phyloP scores from a whole-genome alignment of 257 asterid species.

The Nicotiana paniculata region DNA sequence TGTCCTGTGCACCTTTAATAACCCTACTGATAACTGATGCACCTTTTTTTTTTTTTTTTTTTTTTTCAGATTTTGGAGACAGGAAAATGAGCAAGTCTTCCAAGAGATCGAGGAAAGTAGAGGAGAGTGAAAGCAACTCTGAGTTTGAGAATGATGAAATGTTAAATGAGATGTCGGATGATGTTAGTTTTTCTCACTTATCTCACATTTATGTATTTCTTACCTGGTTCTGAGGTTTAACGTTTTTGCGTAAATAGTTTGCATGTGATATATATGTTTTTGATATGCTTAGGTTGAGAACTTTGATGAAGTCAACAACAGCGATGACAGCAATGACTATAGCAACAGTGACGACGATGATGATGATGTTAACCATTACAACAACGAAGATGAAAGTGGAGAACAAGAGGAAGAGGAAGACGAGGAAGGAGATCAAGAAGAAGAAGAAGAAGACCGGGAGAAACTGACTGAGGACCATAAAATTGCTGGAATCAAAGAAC shows the following conservation, averaged over 20 bases:
- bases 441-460: constrained; percentile 7
- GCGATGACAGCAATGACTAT: constrained; percentile 6
- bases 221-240: not conserved
- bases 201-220: not conserved
- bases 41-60: not conserved
- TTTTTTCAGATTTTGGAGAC: constrained; percentile 3
- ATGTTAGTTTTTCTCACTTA: constrained; percentile 27
- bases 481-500: constrained; percentile 60
- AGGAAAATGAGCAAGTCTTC: constrained; percentile 25
- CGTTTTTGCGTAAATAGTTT: not conserved
- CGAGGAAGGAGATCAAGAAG: constrained; percentile 13
- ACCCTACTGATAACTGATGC: not conserved
- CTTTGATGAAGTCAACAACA: constrained; percentile 6
- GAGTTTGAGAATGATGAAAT: constrained; percentile 32
- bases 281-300: constrained; percentile 8
- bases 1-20: not conserved
- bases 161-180: constrained; percentile 18
- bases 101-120: constrained; percentile 23
- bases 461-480: constrained; percentile 26
- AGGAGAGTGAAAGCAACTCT: constrained; percentile 39
- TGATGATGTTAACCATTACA: constrained; percentile 11
- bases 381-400: constrained; percentile 11
- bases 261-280: not conserved
- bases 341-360: constrained; percentile 15
- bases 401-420: constrained; percentile 27